Base-by-base conservation (phyloP, 129 eudicot genomes). In the Artemisia tridentata region DNA sequence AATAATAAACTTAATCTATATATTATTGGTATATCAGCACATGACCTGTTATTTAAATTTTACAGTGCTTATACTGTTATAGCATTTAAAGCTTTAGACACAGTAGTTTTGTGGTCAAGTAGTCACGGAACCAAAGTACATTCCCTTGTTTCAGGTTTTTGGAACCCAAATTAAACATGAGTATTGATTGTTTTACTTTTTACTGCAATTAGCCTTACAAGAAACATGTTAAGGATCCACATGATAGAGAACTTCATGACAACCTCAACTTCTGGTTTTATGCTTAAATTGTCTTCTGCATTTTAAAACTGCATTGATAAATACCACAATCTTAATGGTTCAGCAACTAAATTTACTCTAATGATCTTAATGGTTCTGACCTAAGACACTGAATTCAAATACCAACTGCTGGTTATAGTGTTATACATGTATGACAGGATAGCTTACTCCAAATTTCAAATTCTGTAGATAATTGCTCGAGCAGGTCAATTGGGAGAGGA, bases 381-480 rank as follows among this genome's bases (percentile, higher is more conserved):
- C 43, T 29, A 75, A 66, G 31, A 43, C 48, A 8, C 12, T 69
- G 68, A 15, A 31, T 65, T 55, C 78, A 74, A 48, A 76, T 78
- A 72, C 76, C 86, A 69, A 79, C 84, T 81, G 63, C 79, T 51
- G 23, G 23, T 21, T 21, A 21, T 21, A 21, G 23, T 82, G 75
- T 76, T 84, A 75, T 79, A 71, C 29, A 83, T 82, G 73, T 51
- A 78, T 84, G 86, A 67, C 83, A 84, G 84, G 86, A 82, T 63
- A 64, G 79, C 96, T 91, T 91, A 91, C 83, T 73, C 72, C 88
- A 75, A 75, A 81, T 88, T 89, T 83, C 84, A 54, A 75, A 83
- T 92, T 87, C 69, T 85, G 96, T 89, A 92, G 98, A 92, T 92
- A 75, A 92, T 92, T 83, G 86, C 92, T 59, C 86, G 98, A 87